Evolutionary conservation across 306 rosid species (phyloP), one percentile per base, ranked within the genome.

Genomic region (Albizia julibrissin): DNA sequence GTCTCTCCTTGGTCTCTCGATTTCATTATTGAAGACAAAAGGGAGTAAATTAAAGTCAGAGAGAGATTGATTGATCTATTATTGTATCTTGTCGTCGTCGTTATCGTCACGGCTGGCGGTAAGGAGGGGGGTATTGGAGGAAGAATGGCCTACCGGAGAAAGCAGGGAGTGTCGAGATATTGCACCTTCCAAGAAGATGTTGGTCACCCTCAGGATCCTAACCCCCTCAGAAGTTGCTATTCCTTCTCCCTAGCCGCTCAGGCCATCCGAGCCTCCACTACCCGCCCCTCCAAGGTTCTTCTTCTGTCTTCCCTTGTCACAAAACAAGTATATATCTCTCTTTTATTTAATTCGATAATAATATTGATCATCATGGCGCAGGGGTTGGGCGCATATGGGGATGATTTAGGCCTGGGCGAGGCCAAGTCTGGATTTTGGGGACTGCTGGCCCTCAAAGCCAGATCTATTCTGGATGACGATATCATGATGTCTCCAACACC

Each of bases 341-440:
- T 3, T 13, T 5, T 37, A 37, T 37, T 37, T 37, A 8, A 46
- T 12, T 46, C 3, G 50, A 46, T n/a, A n/a, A n/a, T n/a, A n/a
- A n/a, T 13, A 46, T 46, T 12, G 16, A 46, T 13, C 5, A 15
- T 12, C 8, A 37, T 37, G 1, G 10, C 24, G 79, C 88, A 94
- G 97, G 87, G 92, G 75, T 88, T 81, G 73, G 89, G 84, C 18
- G 79, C 89, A 27, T 83, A 82, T 12, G 91, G 80, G 3, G 92
- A 89, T 58, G 61, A 65, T 26, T 62, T 84, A 9, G 46, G 46
- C 46, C 14, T 43, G 0, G 46, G 14, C 10, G 89, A 87, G 10
- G 74, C 93, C 24, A 91, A 89, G 74, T 84, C 93, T 0, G 98
- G 99, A 64, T 91, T 93, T 29, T 95, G 98, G 99, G 97, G 98